These are phyloP conservation scores for Sclerotinia minor DNA, from an alignment of 2,329 filamentous ascomycete species.

Conservation along the genomic window DNA sequence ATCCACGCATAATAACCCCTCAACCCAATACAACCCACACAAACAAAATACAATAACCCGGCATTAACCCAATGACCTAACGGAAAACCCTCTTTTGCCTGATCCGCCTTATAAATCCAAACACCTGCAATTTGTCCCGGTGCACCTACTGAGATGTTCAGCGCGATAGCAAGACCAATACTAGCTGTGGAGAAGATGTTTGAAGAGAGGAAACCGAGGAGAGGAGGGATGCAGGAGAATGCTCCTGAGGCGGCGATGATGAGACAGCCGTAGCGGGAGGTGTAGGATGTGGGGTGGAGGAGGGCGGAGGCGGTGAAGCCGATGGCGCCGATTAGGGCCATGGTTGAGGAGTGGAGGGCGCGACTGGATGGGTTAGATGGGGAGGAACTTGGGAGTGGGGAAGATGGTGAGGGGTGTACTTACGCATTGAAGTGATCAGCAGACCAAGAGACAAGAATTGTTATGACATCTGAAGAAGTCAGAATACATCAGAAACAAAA, in stretches of 20 bases:
- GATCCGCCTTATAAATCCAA: slow-evolving; percentile 69
- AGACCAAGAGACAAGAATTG: slow-evolving; percentile 55
- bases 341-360: slow-evolving; percentile 51
- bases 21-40: slow-evolving; percentile 54
- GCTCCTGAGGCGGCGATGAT: slow-evolving; percentile 66
- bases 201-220: slow-evolving; percentile 44
- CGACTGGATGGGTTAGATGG: slow-evolving; percentile 39
- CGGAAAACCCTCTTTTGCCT: slow-evolving; percentile 62
- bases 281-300: slow-evolving; percentile 60
- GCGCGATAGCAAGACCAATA: slow-evolving; percentile 66
- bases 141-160: slow-evolving; percentile 68
- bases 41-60: slow-evolving; percentile 59
- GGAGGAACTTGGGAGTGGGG: no score
- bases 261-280: slow-evolving; percentile 65
- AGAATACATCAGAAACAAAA: background rate
- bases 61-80: slow-evolving; percentile 71
- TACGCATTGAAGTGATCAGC: slow-evolving; percentile 61
- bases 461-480: slow-evolving; percentile 44
- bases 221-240: slow-evolving; percentile 67
- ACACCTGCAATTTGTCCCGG: slow-evolving; percentile 71
- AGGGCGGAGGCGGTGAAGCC: slow-evolving; percentile 64
- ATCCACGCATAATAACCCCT: slow-evolving; percentile 56
- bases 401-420: background rate
- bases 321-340: slow-evolving; percentile 52
- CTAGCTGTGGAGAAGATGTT: slow-evolving; percentile 67